These are phyloP conservation scores for Lachancea sp. DNA, from an alignment of 805 yeast genomes.

Conservation along the genomic window DNA sequence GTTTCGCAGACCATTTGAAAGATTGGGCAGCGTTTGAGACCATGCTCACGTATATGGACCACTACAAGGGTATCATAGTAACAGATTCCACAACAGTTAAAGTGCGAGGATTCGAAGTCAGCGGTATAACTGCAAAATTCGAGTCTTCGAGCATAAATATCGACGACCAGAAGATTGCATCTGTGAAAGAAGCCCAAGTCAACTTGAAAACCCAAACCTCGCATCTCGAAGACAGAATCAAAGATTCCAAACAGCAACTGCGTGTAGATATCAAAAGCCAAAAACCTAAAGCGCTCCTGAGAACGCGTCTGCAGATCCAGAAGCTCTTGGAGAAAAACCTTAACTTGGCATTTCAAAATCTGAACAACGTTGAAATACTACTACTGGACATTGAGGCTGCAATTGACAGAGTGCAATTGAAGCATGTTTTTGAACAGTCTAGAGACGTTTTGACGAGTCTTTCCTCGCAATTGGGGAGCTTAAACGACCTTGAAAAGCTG, in stretches of 20 bases:
- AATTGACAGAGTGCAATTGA: constrained; percentile 35
- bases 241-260: constrained; percentile 16
- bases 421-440: constrained; percentile 35
- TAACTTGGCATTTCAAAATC: constrained; percentile 27
- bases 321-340: constrained; percentile 34
- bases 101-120: constrained; percentile 14
- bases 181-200: constrained; percentile 27
- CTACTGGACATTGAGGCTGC: constrained; percentile 40
- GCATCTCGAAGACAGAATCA: constrained; percentile 18
- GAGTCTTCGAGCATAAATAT: constrained; percentile 25
- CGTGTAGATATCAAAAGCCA: constrained; percentile 19
- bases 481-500: constrained; percentile 37
- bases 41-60: constrained; percentile 17
- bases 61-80: constrained; percentile 14
- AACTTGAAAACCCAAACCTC: constrained; percentile 16
- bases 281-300: constrained; percentile 27
- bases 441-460: constrained; percentile 33
- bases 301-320: constrained; percentile 31
- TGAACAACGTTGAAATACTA: constrained; percentile 35
- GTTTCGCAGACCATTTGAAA: constrained; percentile 7
- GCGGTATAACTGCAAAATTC: constrained; percentile 15
- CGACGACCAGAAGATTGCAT: constrained; percentile 31
- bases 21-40: constrained; percentile 14
- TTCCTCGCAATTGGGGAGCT: constrained; percentile 38
- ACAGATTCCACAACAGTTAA: constrained; percentile 16